Evolutionary conservation across 805 yeast genomes (phyloP).

Genomic region (Monosporozyma unispora): DNA sequence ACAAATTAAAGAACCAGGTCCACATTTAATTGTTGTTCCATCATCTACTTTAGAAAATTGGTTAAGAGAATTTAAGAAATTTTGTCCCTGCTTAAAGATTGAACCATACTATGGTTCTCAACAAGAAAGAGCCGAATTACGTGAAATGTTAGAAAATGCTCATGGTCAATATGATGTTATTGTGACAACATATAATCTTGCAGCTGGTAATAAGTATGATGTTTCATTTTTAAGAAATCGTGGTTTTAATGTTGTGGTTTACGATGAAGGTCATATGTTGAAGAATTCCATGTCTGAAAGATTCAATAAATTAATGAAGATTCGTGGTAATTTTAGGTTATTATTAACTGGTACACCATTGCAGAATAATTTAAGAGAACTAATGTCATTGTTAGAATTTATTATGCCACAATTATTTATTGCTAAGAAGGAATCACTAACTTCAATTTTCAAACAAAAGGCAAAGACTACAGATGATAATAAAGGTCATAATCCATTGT

Average conservation of each 20-base stretch:
- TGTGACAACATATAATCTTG: slow-evolving; percentile 89
- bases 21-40: slow-evolving; percentile 92
- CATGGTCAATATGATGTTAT: slow-evolving; percentile 67
- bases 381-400: slow-evolving; percentile 83
- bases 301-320: slow-evolving; percentile 74
- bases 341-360: slow-evolving; percentile 94
- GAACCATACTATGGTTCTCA: slow-evolving; percentile 93
- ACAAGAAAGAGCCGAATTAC: slow-evolving; percentile 72
- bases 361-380: slow-evolving; percentile 84
- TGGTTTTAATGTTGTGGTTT: slow-evolving; percentile 78
- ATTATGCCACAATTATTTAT: slow-evolving; percentile 78
- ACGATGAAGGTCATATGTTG: slow-evolving; percentile 96
- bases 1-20: slow-evolving; percentile 51
- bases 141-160: slow-evolving; percentile 52
- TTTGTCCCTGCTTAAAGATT: slow-evolving; percentile 71
- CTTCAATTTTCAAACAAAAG: slow-evolving; percentile 77
- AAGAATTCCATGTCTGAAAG: slow-evolving; percentile 86
- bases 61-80: slow-evolving; percentile 87
- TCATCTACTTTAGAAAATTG: slow-evolving; percentile 95
- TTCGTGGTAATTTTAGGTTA: slow-evolving; percentile 75
- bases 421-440: slow-evolving; percentile 73
- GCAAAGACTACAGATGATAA: slow-evolving; percentile 57
- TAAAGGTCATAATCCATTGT: slow-evolving; percentile 58
- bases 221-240: slow-evolving; percentile 65
- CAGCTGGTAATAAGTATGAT: slow-evolving; percentile 80